These are phyloP conservation scores for Trichophyton rubrum DNA, from an alignment of 2,329 filamentous ascomycete genomes.

Conservation along the genomic window DNA sequence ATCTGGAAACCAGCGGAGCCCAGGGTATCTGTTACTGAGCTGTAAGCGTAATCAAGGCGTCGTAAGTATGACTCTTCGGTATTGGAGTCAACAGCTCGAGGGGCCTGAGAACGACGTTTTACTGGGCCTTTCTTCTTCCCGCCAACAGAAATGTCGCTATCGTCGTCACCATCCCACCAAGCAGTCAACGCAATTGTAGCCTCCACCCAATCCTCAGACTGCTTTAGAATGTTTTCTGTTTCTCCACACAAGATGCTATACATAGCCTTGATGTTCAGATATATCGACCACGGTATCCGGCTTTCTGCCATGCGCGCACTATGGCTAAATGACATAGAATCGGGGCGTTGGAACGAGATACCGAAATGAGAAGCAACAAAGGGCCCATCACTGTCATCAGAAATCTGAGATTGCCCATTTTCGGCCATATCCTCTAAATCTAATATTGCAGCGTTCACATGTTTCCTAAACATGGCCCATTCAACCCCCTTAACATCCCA, in stretches of 20 bases:
- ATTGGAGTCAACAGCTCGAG: constrained; percentile 36
- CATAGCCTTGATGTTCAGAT: constrained; percentile 67
- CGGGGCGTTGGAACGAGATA: constrained; percentile 34
- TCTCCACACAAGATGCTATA: constrained; percentile 73
- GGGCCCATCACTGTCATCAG: constrained; percentile 27
- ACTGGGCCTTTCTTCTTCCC: constrained; percentile 9
- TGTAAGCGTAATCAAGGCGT: constrained; percentile 59
- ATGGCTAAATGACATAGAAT: constrained; percentile 51
- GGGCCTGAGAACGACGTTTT: constrained; percentile 22
- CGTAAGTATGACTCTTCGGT: constrained; percentile 59
- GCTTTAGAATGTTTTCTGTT: constrained; percentile 59
- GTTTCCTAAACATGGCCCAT: constrained; percentile 73
- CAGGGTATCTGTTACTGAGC: constrained; percentile 48
- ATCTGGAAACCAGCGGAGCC: constrained; percentile 57
- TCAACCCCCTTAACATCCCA: constrained; percentile 76
- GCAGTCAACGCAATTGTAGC: constrained; percentile 69
- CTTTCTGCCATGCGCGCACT: constrained; percentile 65
- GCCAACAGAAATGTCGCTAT: constrained; percentile 32
- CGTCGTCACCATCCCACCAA: constrained; percentile 82
- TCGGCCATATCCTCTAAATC: constrained; percentile 69
- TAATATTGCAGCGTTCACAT: constrained; percentile 55
- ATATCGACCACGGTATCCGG: constrained; percentile 78
- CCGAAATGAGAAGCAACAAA: constrained; percentile 37
- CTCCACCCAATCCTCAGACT: constrained; percentile 84
- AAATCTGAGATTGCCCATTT: constrained; percentile 42